These are phyloP conservation scores for Erythrobasidium hasegawianum DNA, from an alignment of 1,284 basidiomycete species.

Conservation along the genomic window DNA sequence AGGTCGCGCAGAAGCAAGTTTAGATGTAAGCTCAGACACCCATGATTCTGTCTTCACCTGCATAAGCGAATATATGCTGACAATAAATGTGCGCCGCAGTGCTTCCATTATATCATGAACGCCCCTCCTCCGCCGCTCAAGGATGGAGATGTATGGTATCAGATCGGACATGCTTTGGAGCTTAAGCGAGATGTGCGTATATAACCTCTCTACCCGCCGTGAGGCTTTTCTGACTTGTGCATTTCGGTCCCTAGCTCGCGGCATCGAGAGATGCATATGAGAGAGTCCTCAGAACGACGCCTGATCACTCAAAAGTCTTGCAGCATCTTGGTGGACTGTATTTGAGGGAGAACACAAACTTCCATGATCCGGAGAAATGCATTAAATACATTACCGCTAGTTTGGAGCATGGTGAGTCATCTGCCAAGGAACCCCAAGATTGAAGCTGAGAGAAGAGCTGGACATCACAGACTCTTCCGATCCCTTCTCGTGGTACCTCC, in stretches of 20 bases:
- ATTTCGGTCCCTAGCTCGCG: constrained; percentile 62
- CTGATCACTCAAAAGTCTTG: constrained; percentile 90
- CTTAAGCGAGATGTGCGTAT: constrained; percentile 83
- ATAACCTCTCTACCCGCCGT: not conserved
- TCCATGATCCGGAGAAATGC: constrained; percentile 92
- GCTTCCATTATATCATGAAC: constrained; percentile 92
- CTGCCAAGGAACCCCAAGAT: not conserved
- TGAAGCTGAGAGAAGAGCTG: not conserved
- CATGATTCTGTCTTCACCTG: no score
- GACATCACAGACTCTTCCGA: constrained; percentile 72
- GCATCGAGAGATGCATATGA: constrained; percentile 94
- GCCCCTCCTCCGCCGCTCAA: constrained; percentile 93
- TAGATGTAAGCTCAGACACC: constrained; percentile 62
- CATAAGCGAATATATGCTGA: no score
- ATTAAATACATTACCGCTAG: constrained; percentile 91
- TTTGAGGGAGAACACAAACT: constrained; percentile 86
- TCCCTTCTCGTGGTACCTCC: constrained; percentile 96
- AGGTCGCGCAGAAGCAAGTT: constrained; percentile 77
- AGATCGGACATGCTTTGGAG: constrained; percentile 98
- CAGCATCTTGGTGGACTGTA: constrained; percentile 98
- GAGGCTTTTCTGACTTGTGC: not conserved
- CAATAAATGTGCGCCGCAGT: constrained; percentile 52
- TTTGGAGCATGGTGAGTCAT: constrained; percentile 73
- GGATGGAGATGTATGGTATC: constrained; percentile 98
- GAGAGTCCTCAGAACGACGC: constrained; percentile 89